phyloP scores from a whole-genome alignment of 1,284 basidiomycete species.

The Abortiporus biennis region DNA sequence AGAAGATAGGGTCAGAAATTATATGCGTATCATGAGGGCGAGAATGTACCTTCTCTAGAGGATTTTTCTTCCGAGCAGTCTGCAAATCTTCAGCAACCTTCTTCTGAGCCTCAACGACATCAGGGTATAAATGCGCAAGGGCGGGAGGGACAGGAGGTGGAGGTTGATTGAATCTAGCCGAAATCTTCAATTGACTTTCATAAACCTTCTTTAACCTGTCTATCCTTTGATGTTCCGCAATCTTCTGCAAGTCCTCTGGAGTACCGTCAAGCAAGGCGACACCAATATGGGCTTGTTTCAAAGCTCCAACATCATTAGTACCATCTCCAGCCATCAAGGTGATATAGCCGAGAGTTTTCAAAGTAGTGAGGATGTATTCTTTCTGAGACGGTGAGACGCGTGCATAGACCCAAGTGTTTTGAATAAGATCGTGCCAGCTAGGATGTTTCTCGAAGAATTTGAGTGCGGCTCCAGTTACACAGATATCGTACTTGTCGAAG shows the following conservation, averaged over 20 bases:
- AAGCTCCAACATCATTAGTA: constrained; percentile 94
- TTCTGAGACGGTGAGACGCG: constrained; percentile 95
- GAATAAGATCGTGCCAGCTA: constrained; percentile 74
- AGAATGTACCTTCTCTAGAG: constrained; percentile 77
- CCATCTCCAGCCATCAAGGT: constrained; percentile 98
- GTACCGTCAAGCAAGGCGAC: constrained; percentile 91
- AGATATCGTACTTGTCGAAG: constrained; percentile 87
- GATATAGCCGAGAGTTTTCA: constrained; percentile 82
- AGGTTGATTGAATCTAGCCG: constrained; percentile 82
- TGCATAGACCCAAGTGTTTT: constrained; percentile 95
- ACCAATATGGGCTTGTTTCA: constrained; percentile 94
- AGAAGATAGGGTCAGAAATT: constrained; percentile 1
- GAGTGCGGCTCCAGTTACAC: constrained; percentile 88
- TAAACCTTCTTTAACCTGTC: constrained; percentile 94
- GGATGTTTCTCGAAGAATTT: constrained; percentile 69
- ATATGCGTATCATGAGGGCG: background rate
- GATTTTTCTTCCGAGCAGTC: constrained; percentile 71
- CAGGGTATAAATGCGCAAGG: constrained; percentile 81
- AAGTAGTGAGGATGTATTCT: constrained; percentile 85
- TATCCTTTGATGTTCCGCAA: constrained; percentile 84
- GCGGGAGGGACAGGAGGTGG: constrained; percentile 86
- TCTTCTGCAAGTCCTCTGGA: constrained; percentile 85
- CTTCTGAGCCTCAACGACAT: constrained; percentile 86
- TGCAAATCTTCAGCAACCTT: constrained; percentile 62
- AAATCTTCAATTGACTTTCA: constrained; percentile 88